phyloP scores from a whole-genome alignment of 2,329 filamentous ascomycete genomes.

The Fusarium hainanense region DNA sequence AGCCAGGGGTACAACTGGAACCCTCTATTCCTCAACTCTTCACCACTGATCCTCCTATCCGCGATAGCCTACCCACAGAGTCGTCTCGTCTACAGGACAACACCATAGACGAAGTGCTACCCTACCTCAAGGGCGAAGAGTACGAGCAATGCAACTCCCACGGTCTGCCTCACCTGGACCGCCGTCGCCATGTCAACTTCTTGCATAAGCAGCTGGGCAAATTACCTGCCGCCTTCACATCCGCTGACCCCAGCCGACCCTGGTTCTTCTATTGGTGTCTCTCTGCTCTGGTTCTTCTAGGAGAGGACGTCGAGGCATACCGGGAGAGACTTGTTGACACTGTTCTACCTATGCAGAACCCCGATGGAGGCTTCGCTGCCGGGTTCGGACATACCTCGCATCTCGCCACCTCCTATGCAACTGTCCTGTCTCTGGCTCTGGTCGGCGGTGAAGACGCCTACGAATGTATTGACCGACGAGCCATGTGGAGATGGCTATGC shows the following conservation, averaged over 20 bases:
- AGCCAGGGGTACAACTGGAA: slow-evolving; percentile 14
- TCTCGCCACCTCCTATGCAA: slow-evolving; percentile 88
- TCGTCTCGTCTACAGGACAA: slow-evolving; percentile 76
- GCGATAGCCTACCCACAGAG: slow-evolving; percentile 73
- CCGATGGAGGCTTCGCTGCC: slow-evolving; percentile 87
- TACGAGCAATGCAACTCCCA: slow-evolving; percentile 71
- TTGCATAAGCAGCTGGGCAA: slow-evolving; percentile 67
- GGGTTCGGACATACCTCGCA: slow-evolving; percentile 93
- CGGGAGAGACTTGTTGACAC: slow-evolving; percentile 78
- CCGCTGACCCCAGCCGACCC: slow-evolving; percentile 86
- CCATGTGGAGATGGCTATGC: slow-evolving; percentile 93
- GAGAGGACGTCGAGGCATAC: slow-evolving; percentile 77
- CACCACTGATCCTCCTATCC: slow-evolving; percentile 68
- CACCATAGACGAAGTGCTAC: slow-evolving; percentile 75
- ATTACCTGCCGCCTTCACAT: slow-evolving; percentile 77
- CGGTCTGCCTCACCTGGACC: slow-evolving; percentile 80
- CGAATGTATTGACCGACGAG: slow-evolving; percentile 79
- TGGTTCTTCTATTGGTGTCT: slow-evolving; percentile 97
- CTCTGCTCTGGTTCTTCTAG: slow-evolving; percentile 78
- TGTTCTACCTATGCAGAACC: slow-evolving; percentile 83
- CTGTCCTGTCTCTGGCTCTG: slow-evolving; percentile 80
- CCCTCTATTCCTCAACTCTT: slow-evolving; percentile 66
- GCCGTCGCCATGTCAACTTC: slow-evolving; percentile 70
- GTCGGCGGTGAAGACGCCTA: slow-evolving; percentile 81
- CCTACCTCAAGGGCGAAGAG: slow-evolving; percentile 69